phyloP scores from a whole-genome alignment of 202 grass and related monocot species.

The Saccharum hybrid region DNA sequence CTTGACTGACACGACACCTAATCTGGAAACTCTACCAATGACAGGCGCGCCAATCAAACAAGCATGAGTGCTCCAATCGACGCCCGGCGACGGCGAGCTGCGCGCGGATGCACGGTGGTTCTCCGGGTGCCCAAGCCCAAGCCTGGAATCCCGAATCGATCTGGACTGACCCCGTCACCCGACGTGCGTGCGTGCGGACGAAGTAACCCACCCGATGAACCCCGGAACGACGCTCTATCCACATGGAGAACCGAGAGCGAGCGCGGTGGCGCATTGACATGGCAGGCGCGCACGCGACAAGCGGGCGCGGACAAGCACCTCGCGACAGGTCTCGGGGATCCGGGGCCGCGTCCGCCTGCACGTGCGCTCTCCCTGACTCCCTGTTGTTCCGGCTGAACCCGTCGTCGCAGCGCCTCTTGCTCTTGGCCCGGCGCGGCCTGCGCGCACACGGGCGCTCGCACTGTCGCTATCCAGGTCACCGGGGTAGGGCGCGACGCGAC shows the following conservation, averaged over 20 bases:
- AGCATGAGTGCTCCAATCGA: too few species aligned
- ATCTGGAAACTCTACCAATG: neutral
- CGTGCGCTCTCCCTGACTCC: constrained; percentile 1
- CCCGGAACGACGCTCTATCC: constrained; percentile 5
- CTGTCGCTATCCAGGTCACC: constrained; percentile 11
- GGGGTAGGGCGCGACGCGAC: neutral
- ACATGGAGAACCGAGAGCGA: constrained; percentile 30
- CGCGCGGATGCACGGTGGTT: constrained; percentile 1
- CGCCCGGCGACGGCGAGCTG: neutral
- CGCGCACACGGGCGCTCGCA: constrained; percentile 5
- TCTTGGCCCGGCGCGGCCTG: neutral
- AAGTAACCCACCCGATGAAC: neutral
- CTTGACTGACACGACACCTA: neutral
- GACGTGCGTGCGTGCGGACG: neutral
- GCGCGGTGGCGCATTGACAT: neutral
- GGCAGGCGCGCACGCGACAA: constrained; percentile 16
- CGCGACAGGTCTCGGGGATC: neutral
- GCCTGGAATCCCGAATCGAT: constrained; percentile 22
- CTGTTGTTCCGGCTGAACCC: neutral
- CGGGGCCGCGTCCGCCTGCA: neutral
- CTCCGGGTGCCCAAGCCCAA: too few species aligned
- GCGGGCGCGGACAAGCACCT: constrained; percentile 31
- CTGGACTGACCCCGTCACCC: neutral
- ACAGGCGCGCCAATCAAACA: neutral
- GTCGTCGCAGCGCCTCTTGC: neutral